Base-by-base conservation (phyloP, 192 early-diverging fungal species). In the Rhizophagus sp. region DNA sequence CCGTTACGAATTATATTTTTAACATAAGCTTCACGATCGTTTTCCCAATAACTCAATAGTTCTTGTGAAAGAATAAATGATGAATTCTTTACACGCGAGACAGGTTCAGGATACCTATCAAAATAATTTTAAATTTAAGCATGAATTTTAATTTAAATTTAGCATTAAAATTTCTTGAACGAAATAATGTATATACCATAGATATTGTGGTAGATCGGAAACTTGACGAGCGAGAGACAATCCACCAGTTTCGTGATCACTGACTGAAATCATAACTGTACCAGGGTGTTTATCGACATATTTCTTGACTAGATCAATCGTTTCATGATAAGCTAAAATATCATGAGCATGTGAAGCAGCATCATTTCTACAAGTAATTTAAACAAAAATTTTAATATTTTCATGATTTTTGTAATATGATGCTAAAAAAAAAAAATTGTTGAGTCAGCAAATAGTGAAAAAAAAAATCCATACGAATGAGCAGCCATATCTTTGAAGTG, bases 171-270 rank as follows among this genome's bases (percentile, higher is more conserved):
- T 17, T 68, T 69, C 19, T 17, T 39, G n/a, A 19, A 34, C 8
- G 15, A 36, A 30, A 34, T 39, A 62, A 27, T 61, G 1, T 1
- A 30, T 30, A 30, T 8, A 36, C 94, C 94, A 96, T 41, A 88
- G 74, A 79, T 99, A 99, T n/a, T 93, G 92, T 19, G 98, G 97
- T 75, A 96, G 97, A 6, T 78, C 79, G 0, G 80, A 41, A 11
- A 92, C 83, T 87, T 98, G 95, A 78, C 91, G 88, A 50, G 88
- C 96, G 34, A 96, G 86, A 0, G 95, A 90, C 24, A 99, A 88
- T 3, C 98, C 98, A 50, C 98, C 98, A 0, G 98, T 99, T 86
- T 99, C 98, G 84, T 99, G 98, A 84, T 99, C 98, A 27, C 90
- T 91, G 27, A 85, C 92, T 63, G 95, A 97, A 50, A 99, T 94